Percentiles rank a stretch among this genome's conserved stretches.
Evolutionary conservation across 257 asterid genomes (phyloP).

Genomic region (Datura wrightii): DNA sequence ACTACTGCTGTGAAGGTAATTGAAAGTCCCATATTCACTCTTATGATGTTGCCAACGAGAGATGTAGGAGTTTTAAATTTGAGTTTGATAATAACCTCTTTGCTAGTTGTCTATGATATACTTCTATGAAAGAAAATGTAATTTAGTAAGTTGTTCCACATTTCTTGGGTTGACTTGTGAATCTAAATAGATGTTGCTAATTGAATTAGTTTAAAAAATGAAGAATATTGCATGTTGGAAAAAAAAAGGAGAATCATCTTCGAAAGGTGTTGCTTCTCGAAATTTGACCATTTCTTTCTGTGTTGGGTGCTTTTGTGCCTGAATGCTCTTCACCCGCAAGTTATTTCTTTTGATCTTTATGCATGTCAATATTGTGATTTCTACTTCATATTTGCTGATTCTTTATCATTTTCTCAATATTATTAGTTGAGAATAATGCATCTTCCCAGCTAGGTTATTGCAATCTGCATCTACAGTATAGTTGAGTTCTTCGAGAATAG

Average conservation of each 20-base stretch:
- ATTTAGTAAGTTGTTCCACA: no score
- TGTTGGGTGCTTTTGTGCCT: conserved; percentile 81
- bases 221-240: conserved; percentile 73
- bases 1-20: neutral
- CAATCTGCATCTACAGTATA: neutral
- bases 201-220: conserved; percentile 35
- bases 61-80: no score
- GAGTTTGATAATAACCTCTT: no score
- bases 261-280: conserved; percentile 56
- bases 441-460: neutral
- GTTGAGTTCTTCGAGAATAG: neutral
- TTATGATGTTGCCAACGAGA: no score
- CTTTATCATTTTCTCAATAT: no score
- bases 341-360: conserved; percentile 25
- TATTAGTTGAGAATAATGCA: no score
- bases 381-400: no score
- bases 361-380: neutral
- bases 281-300: conserved; percentile 69
- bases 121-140: no score
- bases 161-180: conserved; percentile 28
- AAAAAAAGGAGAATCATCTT: conserved; percentile 69
- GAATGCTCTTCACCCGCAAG: conserved; percentile 83
- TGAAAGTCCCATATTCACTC: neutral
- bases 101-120: no score
- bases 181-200: conserved; percentile 42